Base-by-base conservation (phyloP, 2,329 filamentous ascomycete genomes). In the Hymenoscyphus fraxineus region DNA sequence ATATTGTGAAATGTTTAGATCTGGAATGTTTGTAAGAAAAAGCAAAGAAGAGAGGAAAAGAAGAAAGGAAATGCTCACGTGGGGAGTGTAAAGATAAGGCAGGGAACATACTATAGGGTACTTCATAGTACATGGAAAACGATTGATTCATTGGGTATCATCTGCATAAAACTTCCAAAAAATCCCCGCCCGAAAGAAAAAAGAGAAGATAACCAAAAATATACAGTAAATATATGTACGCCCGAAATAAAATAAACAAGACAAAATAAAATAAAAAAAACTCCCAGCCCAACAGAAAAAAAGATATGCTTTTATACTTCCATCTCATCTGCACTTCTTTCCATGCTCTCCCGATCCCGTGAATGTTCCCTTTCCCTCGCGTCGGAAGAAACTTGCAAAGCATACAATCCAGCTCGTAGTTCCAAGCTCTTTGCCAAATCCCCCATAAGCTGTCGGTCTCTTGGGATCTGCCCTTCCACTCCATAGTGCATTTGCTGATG, bases 401-500 rank as follows among this genome's bases (percentile, higher is more conserved):
- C 60, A 35, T 47, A 62, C 15, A 62, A 15, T 27, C 35, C 19
- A 13, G 54, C 39, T 38, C 55, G 44, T 19, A 51, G 40, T 54
- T 62, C 60, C 39, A 62, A 51, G 39, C 60, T 62, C 27, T 58
- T 62, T 16, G 55, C 60, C 39, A 62, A 39, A 58, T 58, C 54
- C 13, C 27, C 55, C 35, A 58, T n/a, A 32, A 62, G n/a, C 35
- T 59, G 57, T 16, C 32, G 6, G 9, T 27, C 38, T 16, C 55
- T n/a, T 13, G 27, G 13, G 19, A 22, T 59, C 38, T 22, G 19
- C 3, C 57, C 38, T n/a, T 22, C 60, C 13, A 54, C n/a, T 4
- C 47, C 54, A 38, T 58, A 38, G 15, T 38, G 55, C 6, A 57
- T 16, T 40, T 62, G 60, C 39, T 58, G 60, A 13, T 58, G 32